Base-by-base conservation (phyloP, 139 green algal genomes). In the Desmodesmus armatus region DNA sequence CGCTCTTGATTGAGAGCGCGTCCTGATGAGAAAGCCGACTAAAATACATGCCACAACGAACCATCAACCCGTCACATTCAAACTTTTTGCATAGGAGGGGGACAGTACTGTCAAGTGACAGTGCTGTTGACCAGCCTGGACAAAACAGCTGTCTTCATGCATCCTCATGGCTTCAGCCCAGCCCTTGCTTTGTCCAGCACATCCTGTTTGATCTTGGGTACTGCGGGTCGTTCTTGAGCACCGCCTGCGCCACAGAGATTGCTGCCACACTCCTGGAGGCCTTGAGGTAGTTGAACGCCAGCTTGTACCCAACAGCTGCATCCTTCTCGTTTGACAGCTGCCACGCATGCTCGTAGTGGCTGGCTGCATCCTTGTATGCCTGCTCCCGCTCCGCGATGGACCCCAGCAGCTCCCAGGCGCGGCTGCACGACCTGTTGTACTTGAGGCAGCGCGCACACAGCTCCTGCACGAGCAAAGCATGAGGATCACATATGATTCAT, bases 251-350 rank as follows among this genome's bases (percentile, higher is more conserved):
- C n/a, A 84, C 83, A 25, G 23, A 58, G 27, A 80, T 44, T 4
- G 80, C 80, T 58, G 74, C 51, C 49, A 89, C 80, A 19, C 85
- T 29, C 19, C 85, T 21, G 80, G 85, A 88, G 1, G 94, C 90
- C 80, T 97, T 97, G 39, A 96, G 87, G 83, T 96, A 96, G 87
- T 96, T 96, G 87, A 95, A 96, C 0, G 93, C 94, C 47, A 97
- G 91, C 88, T 94, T 94, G 88, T 94, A 97, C 27, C 94, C 94
- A 23, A 95, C 87, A 29, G 41, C 37, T 19, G 58, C 21, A 51
- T 51, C 49, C 25, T 23, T 29, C 25, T 76, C 15, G 5, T 15
- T 44, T 21, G 80, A 27, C 49, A 86, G 82, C 88, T 93, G 92
- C 93, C 93, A 96, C 0, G 93, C 94, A 27, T 90, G 90, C 85